Conservation (phyloP, 1,284 basidiomycete species). For the Trametes versicolor region DNA sequence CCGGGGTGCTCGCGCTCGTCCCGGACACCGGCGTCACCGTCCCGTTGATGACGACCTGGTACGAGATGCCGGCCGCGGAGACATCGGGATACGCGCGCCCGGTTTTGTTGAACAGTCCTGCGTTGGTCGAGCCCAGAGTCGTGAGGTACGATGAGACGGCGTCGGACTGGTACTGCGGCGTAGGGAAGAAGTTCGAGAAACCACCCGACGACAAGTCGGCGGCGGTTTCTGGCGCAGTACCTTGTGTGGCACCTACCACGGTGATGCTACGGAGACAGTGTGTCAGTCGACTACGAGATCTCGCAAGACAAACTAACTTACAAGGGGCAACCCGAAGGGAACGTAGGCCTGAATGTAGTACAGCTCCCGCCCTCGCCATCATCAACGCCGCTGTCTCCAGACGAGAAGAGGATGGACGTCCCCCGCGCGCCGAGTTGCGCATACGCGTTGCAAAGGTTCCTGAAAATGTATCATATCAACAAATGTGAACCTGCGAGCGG, state of each 20-base stretch:
- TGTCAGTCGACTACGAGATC: background rate
- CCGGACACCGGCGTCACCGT: conserved; percentile 56
- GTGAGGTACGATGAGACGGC: conserved; percentile 46
- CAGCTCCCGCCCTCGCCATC: conserved; percentile 61
- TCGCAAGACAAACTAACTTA: conserved; percentile 9
- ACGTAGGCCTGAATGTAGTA: conserved; percentile 66
- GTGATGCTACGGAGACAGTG: conserved; percentile 51
- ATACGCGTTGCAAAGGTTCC: conserved; percentile 62
- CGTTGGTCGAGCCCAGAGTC: conserved; percentile 48
- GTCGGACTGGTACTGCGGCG: conserved; percentile 50
- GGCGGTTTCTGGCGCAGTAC: conserved; percentile 48
- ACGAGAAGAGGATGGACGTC: conserved; percentile 66
- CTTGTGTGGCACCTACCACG: conserved; percentile 64
- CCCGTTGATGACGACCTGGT: conserved; percentile 68
- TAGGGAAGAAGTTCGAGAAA: conserved; percentile 59
- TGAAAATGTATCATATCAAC: conserved; percentile 22
- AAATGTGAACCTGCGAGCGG: too few relatives aligned
- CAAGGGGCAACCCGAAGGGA: conserved; percentile 60
- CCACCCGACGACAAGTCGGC: conserved; percentile 61
- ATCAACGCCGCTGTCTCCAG: conserved; percentile 75
- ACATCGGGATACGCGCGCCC: conserved; percentile 44
- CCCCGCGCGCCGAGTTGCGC: conserved; percentile 72
- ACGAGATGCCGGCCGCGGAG: conserved; percentile 41
- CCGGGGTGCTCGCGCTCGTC: conserved; percentile 69
- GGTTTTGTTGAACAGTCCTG: conserved; percentile 44